A percentile compares a stretch with the other conserved stretches of the same genome.
phyloP scores from a whole-genome alignment of 768 basidiomycete species.

The Cystofilobasidium ferigula region DNA sequence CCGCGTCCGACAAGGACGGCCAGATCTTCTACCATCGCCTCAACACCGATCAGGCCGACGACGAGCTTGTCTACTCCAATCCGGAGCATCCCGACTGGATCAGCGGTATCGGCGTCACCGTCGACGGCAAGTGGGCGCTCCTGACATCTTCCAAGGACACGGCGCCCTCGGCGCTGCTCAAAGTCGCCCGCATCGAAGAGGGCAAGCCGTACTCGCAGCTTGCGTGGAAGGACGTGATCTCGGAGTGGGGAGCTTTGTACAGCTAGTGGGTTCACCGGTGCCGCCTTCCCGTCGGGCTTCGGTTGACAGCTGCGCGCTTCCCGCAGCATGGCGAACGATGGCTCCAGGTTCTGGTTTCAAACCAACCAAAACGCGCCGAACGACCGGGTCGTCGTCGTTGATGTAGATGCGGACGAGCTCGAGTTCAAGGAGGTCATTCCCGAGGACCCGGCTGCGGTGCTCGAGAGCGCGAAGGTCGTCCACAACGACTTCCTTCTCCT shows the following conservation, averaged over 20 bases:
- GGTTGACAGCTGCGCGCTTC: background rate
- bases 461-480: constrained; percentile 47
- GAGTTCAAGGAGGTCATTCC: constrained; percentile 54
- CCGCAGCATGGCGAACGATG: constrained; percentile 55
- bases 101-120: constrained; percentile 40
- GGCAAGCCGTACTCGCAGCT: constrained; percentile 45
- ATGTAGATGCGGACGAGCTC: constrained; percentile 44
- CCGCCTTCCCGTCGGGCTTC: background rate
- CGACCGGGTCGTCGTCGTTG: constrained; percentile 56
- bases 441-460: constrained; percentile 53
- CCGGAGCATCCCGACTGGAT: constrained; percentile 55
- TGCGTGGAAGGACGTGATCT: constrained; percentile 59
- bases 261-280: constrained; percentile 10
- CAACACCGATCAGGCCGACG: constrained; percentile 41
- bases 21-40: constrained; percentile 61
- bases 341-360: constrained; percentile 50
- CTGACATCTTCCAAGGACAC: constrained; percentile 52
- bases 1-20: constrained; percentile 50
- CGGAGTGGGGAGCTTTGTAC: constrained; percentile 57
- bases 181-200: constrained; percentile 55
- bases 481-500: constrained; percentile 51
- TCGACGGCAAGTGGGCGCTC: constrained; percentile 54
- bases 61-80: constrained; percentile 58
- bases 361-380: constrained; percentile 59
- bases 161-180: constrained; percentile 41